Evolutionary conservation across 2,329 filamentous ascomycete species (phyloP).

Genomic region (Penicillium sp.): DNA sequence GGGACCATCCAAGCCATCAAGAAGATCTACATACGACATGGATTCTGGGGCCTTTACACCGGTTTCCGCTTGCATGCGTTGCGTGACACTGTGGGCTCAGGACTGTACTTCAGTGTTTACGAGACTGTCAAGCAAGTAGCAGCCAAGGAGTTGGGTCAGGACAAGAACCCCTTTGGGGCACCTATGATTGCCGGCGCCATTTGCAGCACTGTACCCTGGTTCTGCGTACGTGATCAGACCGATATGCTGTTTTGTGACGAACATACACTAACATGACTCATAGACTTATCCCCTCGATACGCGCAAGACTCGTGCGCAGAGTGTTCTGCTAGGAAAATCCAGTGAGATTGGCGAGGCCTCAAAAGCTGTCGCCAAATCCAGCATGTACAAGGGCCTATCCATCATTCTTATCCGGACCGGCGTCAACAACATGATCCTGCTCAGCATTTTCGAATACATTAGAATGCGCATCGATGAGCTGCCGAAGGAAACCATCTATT

Average conservation of each 20-base stretch:
- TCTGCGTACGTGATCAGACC: conserved; percentile 41
- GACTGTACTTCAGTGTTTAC: conserved; percentile 49
- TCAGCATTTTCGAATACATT: conserved; percentile 49
- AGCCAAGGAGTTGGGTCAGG: conserved; percentile 45
- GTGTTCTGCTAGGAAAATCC: conserved; percentile 45
- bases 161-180: conserved; percentile 45
- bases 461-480: conserved; percentile 46
- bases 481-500: conserved; percentile 21
- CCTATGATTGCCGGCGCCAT: conserved; percentile 48
- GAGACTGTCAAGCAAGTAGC: conserved; percentile 50
- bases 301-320: conserved; percentile 51
- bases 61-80: conserved; percentile 47
- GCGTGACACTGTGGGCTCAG: conserved; percentile 48
- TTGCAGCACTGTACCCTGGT: conserved; percentile 50
- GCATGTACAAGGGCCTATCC: conserved; percentile 51
- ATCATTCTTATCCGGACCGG: conserved; percentile 49
- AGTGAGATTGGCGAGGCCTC: conserved; percentile 45
- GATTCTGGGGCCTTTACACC: conserved; percentile 47
- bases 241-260: too few species aligned
- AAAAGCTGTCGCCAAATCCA: conserved; percentile 41
- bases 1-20: conserved; percentile 45
- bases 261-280: conserved; percentile 5
- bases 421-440: conserved; percentile 51
- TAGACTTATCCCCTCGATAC: conserved; percentile 52
- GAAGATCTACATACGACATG: conserved; percentile 46